Evolutionary conservation across 139 green algal genomes (phyloP).

Genomic region (Dunaliella sp.): DNA sequence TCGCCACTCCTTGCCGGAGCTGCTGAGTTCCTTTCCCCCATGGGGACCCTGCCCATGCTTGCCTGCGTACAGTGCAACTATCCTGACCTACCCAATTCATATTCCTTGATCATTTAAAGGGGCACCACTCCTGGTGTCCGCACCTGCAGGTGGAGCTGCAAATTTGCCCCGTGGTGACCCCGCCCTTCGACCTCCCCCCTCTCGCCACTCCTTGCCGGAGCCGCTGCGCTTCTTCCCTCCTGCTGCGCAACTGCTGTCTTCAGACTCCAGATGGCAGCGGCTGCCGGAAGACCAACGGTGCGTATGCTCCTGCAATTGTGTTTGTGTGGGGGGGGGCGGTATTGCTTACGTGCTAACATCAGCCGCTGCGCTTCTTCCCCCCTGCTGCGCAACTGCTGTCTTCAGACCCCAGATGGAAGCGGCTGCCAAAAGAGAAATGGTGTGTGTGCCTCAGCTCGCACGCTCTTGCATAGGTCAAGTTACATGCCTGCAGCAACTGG

Average conservation of each 20-base stretch:
- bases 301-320: too few species aligned
- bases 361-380: not conserved
- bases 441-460: too few species aligned
- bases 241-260: not conserved
- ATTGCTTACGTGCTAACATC: too few species aligned
- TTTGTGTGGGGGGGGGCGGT: too few species aligned
- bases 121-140: too few species aligned
- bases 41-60: too few species aligned
- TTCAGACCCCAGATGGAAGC: not conserved
- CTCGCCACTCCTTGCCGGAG: not conserved
- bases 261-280: not conserved
- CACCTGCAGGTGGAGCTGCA: not conserved
- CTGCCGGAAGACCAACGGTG: not conserved
- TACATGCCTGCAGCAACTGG: too few species aligned
- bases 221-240: not conserved
- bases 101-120: too few species aligned
- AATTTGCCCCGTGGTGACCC: not conserved
- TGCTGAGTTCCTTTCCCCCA: not conserved
- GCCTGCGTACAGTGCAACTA: too few species aligned
- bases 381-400: not conserved
- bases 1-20: not conserved
- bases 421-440: not conserved
- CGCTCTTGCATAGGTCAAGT: too few species aligned
- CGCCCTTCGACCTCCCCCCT: not conserved
- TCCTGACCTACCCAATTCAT: too few species aligned